These are phyloP conservation scores for Eragrostis nindensis DNA, from an alignment of 176 grass and related monocot species.

Conservation along the genomic window DNA sequence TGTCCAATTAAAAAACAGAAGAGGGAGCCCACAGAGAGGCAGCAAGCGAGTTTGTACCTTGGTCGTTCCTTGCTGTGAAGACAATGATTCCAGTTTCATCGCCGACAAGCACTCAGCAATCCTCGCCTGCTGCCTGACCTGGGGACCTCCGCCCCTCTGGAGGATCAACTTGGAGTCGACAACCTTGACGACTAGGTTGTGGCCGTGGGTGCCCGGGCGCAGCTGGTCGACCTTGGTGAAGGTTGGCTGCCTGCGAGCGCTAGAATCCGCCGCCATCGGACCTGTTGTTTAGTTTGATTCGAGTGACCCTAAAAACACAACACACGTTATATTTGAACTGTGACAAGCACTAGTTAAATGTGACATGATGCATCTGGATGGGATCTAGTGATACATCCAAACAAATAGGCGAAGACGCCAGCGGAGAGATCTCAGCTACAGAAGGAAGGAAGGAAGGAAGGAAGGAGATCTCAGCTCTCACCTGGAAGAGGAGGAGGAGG, in stretches of 20 bases:
- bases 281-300: neutral
- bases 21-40: too few relatives aligned
- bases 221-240: slow-evolving; percentile 78
- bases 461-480: neutral
- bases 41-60: slow-evolving; percentile 42
- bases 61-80: slow-evolving; percentile 81
- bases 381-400: too few relatives aligned
- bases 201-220: slow-evolving; percentile 60
- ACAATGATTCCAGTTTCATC: slow-evolving; percentile 82
- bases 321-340: too few relatives aligned
- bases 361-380: neutral
- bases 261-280: slow-evolving; percentile 46
- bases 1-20: too few relatives aligned
- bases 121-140: slow-evolving; percentile 62
- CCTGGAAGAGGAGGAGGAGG: neutral
- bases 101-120: slow-evolving; percentile 84
- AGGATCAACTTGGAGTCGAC: slow-evolving; percentile 74
- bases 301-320: neutral
- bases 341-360: neutral
- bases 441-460: too few relatives aligned
- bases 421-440: neutral
- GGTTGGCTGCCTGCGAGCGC: slow-evolving; percentile 57
- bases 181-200: slow-evolving; percentile 66
- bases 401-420: too few relatives aligned
- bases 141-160: slow-evolving; percentile 58